A percentile compares a stretch with the other conserved stretches of the same genome.
Evolutionary conservation across 768 basidiomycete species (phyloP).

Genomic region (Suillus americanus): DNA sequence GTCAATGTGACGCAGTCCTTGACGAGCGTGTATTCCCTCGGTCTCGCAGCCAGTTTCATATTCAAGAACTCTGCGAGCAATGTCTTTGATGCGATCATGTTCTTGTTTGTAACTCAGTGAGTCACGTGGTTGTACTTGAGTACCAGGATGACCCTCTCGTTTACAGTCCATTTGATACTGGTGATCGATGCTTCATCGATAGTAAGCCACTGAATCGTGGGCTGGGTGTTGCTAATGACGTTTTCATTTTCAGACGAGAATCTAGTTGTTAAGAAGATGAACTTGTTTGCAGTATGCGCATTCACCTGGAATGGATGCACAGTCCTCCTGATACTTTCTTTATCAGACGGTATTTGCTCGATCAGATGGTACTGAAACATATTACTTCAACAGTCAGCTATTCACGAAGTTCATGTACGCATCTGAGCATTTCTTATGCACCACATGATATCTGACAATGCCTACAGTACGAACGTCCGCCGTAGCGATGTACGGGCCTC

Average conservation of each 20-base stretch:
- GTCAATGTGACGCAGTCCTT: slow-evolving; percentile 63
- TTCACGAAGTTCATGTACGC: slow-evolving; percentile 73
- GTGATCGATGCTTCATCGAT: slow-evolving; percentile 79
- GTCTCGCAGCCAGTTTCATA: slow-evolving; percentile 74
- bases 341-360: slow-evolving; percentile 66
- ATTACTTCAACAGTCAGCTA: slow-evolving; percentile 79
- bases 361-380: slow-evolving; percentile 73
- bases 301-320: not conserved
- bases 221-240: not conserved
- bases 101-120: slow-evolving; percentile 81
- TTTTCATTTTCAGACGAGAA: slow-evolving; percentile 51
- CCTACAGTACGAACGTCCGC: slow-evolving; percentile 62
- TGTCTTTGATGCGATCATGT: slow-evolving; percentile 80
- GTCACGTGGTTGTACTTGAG: slow-evolving; percentile 28
- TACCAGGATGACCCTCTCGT: slow-evolving; percentile 4
- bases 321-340: slow-evolving; percentile 1
- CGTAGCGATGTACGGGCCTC: slow-evolving; percentile 56
- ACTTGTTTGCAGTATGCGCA: slow-evolving; percentile 64
- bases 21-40: slow-evolving; percentile 72
- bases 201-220: slow-evolving; percentile 30
- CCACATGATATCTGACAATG: slow-evolving; percentile 1
- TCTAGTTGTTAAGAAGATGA: slow-evolving; percentile 77
- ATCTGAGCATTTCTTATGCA: not conserved
- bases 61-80: slow-evolving; percentile 74
- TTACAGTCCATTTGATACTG: slow-evolving; percentile 73